Percentiles rank a stretch among this genome's conserved stretches.
phyloP scores from a whole-genome alignment of 176 grass and related monocot species.

The Oryza rufipogon region DNA sequence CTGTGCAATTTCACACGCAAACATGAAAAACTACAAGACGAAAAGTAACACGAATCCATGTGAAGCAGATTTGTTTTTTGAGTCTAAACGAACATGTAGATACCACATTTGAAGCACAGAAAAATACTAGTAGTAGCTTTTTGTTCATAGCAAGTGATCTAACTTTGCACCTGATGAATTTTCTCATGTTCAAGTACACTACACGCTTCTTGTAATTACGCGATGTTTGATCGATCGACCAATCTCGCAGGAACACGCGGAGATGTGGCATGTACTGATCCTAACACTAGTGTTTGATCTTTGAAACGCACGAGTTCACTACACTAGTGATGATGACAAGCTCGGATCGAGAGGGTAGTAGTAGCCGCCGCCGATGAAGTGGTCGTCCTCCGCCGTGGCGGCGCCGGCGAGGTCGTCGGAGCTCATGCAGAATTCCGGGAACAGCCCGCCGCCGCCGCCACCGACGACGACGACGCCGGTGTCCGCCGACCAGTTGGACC shows the following conservation, averaged over 20 bases:
- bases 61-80: too few relatives aligned
- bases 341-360: slow-evolving; percentile 52
- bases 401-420: neutral
- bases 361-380: slow-evolving; percentile 46
- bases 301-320: neutral
- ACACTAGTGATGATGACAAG: slow-evolving; percentile 43
- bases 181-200: neutral
- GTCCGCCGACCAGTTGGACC: slow-evolving; percentile 49
- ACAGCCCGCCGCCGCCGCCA: neutral
- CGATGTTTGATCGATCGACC: slow-evolving; percentile 10
- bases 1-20: neutral
- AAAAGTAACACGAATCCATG: too few relatives aligned
- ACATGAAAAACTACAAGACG: neutral
- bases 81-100: neutral
- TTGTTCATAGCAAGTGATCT: neutral
- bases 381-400: slow-evolving; percentile 15
- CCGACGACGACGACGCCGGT: neutral
- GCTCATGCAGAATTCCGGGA: slow-evolving; percentile 46
- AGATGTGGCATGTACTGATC: neutral
- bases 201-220: too few relatives aligned
- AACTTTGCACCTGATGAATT: neutral
- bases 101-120: neutral
- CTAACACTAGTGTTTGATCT: slow-evolving; percentile 3
- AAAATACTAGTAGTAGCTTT: neutral
- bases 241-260: slow-evolving; percentile 10